Conservation (phyloP, 2,329 filamentous ascomycete genomes). For the Stagonosporopsis cucurbitacearum region DNA sequence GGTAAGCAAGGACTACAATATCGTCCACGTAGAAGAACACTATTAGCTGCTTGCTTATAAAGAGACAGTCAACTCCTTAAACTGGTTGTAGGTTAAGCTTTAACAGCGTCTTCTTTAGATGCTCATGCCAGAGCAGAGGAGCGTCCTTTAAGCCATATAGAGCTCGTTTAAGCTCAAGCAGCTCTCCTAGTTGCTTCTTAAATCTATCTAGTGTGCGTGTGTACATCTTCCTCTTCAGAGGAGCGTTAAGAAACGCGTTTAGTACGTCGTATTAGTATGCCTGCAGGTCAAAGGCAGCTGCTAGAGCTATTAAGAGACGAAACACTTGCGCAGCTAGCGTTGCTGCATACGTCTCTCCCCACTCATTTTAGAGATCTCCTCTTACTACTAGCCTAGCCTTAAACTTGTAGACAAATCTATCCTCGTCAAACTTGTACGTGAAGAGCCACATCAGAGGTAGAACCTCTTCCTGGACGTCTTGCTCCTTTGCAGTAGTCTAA, state of each 20-base stretch:
- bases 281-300: constrained; percentile 25
- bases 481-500: too few species aligned
- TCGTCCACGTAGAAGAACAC: constrained; percentile 2
- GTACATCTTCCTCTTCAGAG: too few species aligned
- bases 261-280: constrained; percentile 26
- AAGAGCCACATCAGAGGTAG: too few species aligned
- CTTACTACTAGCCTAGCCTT: constrained; percentile 24
- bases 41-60: constrained; percentile 22
- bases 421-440: too few species aligned
- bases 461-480: too few species aligned
- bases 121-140: constrained; percentile 25
- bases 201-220: too few species aligned
- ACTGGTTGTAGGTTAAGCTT: constrained; percentile 20
- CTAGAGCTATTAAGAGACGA: constrained; percentile 24
- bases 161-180: too few species aligned
- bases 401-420: too few species aligned
- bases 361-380: constrained; percentile 19
- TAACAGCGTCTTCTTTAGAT: constrained; percentile 20
- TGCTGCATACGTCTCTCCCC: constrained; percentile 14
- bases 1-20: constrained; percentile 16
- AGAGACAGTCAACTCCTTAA: too few species aligned
- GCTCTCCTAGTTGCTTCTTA: too few species aligned
- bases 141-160: constrained; percentile 31
- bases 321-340: constrained; percentile 21
- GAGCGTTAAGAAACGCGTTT: constrained; percentile 32